A percentile compares a stretch with the other conserved stretches of the same genome.
Evolutionary conservation across 768 basidiomycete species (phyloP).

Genomic region (Pisolithus sp.): DNA sequence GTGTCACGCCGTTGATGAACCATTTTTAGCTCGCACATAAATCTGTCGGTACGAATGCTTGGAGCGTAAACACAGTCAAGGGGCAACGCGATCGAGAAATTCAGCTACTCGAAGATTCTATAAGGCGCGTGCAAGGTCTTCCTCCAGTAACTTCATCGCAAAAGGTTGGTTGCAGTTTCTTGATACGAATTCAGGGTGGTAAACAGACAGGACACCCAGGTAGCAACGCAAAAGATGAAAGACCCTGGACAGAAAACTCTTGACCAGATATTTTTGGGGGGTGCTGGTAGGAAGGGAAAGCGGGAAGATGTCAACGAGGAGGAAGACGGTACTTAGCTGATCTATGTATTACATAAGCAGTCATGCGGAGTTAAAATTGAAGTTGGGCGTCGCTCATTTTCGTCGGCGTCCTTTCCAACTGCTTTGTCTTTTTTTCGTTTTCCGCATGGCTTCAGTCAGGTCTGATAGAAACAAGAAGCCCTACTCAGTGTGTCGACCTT

Average conservation of each 20-base stretch:
- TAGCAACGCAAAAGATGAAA: neutral
- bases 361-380: neutral
- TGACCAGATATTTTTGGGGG: neutral
- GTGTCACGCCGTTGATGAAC: neutral
- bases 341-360: too few species aligned
- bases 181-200: neutral
- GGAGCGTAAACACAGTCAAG: constrained; percentile 7
- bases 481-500: constrained; percentile 30
- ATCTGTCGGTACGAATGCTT: constrained; percentile 3
- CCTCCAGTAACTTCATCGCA: constrained; percentile 7
- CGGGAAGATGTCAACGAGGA: neutral
- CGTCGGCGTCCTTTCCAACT: neutral
- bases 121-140: constrained; percentile 1
- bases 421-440: neutral
- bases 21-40: constrained; percentile 2
- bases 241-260: constrained; percentile 1
- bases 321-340: neutral
- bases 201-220: neutral
- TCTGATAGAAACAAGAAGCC: constrained; percentile 35
- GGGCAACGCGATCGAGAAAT: constrained; percentile 8
- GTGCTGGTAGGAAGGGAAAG: neutral
- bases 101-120: constrained; percentile 7
- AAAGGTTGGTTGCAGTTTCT: neutral
- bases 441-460: constrained; percentile 20
- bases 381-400: neutral